Base-by-base conservation (phyloP, 2,329 filamentous ascomycete genomes). In the Penicillium sp. region DNA sequence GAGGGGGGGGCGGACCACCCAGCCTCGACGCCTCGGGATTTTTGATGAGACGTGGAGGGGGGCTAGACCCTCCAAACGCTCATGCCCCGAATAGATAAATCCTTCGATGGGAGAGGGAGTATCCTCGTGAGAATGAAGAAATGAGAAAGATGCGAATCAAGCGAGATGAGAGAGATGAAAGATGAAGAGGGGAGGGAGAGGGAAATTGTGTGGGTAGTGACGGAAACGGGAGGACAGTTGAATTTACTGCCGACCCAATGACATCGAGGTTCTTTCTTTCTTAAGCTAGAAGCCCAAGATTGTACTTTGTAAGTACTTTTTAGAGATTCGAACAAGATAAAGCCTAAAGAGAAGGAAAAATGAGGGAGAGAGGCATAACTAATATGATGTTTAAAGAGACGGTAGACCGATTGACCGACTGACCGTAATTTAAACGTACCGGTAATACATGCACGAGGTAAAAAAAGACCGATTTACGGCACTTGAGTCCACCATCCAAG, bases 1-100 rank as follows among this genome's bases (percentile, higher is more conserved):
- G 38, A 35, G 33, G 34, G 27, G 42, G 33, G 34, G 30, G 42
- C 50, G 22, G 22, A 47, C 50, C 50, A 54, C 44, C 45, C 38
- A 46, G 52, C 35, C 45, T 54, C 18, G 27, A 45, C 42, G 33
- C 42, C 42, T 39, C 42, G 31, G 28, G 27, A 35, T 37, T 30
- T 41, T 43, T 39, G 30, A 42, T 46, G 28, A 41, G 52, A 54
- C 54, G 52, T 53, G 42, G 55, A 53, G 53, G 59, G 58, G 58
- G 63, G 60, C 58, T 62, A 66, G 62, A 65, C 63, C 62, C 59
- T 65, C 62, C 58, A 56, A 53, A 59, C 58, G 56, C 62, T 64
- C 63, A 64, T 64, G 60, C 60, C 59, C 63, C 57, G 55, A 54
- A 33, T 50, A 39, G 31, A 40, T 51, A 47, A 49, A 51, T 56